Base-by-base conservation (phyloP, 169 alveolate genomes). In the Sarcocystis neurona region DNA sequence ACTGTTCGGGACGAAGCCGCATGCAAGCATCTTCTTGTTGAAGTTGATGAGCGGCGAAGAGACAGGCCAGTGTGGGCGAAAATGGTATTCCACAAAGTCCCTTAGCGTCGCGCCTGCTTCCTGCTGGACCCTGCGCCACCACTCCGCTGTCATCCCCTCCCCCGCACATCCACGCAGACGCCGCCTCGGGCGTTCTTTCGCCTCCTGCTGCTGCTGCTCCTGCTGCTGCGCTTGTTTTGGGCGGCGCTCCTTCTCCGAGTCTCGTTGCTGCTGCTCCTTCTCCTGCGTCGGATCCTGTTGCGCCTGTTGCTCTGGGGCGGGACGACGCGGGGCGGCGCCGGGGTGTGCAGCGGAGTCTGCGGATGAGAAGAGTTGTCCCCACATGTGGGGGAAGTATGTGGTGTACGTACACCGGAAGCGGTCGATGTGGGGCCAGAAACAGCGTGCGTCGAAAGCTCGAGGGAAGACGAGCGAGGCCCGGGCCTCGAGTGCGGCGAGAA, bases 151-250 rank as follows among this genome's bases (percentile, higher is more conserved):
- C 82, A 72, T 72, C 0, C 82, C 82, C 18, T 72, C 12, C n/a
- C 82, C 82, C n/a, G 41, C 56, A 44, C 82, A 72, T 3, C 82
- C 82, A 39, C 82, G 82, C 5, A 72, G 56, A 32, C 56, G 82
- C 46, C 56, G 82, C n/a, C 0, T n/a, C 75, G 39, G 75, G 34
- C 70, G 70, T 27, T 34, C 10, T 58, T 58, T 1, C 27, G 70
- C 20, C 70, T 6, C 70, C 70, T 0, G n/a, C 0, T 18, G 10
- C 70, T 58, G 20, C 70, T 58, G 39, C n/a, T 27, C 70, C 20
- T n/a, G n/a, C 8, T 34, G 20, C 39, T 58, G 39, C 32, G 39
- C 70, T n/a, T 8, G 20, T 58, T 58, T 20, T 58, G 15, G 15
- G 60, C 60, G 60, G 60, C 15, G 27, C 60, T 53, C 23, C 66